Evolutionary conservation across 805 yeast genomes (phyloP).

Genomic region (Starmerella lactis-condensi): DNA sequence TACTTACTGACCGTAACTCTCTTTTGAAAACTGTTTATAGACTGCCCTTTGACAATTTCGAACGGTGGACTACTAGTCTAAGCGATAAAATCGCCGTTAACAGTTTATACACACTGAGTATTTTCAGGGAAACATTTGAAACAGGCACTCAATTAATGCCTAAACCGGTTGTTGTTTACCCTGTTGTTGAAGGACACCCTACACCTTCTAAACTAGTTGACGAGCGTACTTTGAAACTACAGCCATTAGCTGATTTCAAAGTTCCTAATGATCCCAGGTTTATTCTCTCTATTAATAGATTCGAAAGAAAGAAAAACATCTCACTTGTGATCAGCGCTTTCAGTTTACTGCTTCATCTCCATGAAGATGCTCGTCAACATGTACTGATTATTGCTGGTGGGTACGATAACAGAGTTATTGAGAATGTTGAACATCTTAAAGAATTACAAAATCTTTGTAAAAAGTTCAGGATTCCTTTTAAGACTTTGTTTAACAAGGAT

Average conservation of each 20-base stretch:
- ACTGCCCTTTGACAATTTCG: conserved; percentile 64
- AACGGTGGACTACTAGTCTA: conserved; percentile 56
- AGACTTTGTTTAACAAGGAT: conserved; percentile 25
- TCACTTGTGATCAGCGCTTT: conserved; percentile 59
- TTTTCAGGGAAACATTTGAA: conserved; percentile 55
- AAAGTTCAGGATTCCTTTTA: conserved; percentile 27
- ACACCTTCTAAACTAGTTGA: conserved; percentile 11
- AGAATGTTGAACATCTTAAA: conserved; percentile 52
- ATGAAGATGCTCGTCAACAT: conserved; percentile 21
- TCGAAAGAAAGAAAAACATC: conserved; percentile 70
- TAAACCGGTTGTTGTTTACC: conserved; percentile 43
- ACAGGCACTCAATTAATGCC: conserved; percentile 15
- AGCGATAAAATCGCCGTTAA: conserved; percentile 77
- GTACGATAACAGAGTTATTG: conserved; percentile 55
- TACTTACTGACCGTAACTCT: conserved; percentile 43
- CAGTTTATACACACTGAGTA: conserved; percentile 58
- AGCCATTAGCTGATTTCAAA: conserved; percentile 4
- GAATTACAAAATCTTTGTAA: conserved; percentile 39
- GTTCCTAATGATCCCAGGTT: conserved; percentile 7
- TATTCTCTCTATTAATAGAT: conserved; percentile 68
- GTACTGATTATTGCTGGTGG: conserved; percentile 76
- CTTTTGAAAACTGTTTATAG: conserved; percentile 48
- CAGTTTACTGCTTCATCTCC: conserved; percentile 26
- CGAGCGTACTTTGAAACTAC: not conserved
- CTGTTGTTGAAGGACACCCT: conserved; percentile 45